Evolutionary conservation across 1,284 basidiomycete genomes (phyloP).

Genomic region (Sanghuangporus sanghuang): DNA sequence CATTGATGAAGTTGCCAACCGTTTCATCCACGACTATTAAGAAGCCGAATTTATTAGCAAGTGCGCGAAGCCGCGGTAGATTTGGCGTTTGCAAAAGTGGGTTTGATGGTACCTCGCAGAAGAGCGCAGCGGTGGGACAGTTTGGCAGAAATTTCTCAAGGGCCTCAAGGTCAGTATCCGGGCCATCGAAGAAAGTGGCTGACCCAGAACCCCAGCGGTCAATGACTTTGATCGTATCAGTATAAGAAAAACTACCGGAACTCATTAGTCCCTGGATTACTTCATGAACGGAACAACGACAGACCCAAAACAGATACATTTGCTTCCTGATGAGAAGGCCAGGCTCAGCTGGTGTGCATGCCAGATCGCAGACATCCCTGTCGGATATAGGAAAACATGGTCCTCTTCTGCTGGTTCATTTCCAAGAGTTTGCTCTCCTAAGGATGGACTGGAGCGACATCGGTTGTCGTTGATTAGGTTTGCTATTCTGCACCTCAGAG

Average conservation of each 20-base stretch:
- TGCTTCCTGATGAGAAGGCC: conserved; percentile 37
- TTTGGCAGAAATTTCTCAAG: conserved; percentile 58
- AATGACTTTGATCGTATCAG: conserved; percentile 94
- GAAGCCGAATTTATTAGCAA: conserved; percentile 90
- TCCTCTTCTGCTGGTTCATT: conserved; percentile 60
- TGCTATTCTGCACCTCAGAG: conserved; percentile 1
- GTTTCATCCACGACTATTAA: conserved; percentile 93
- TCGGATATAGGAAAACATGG: conserved; percentile 85
- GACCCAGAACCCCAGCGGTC: conserved; percentile 97
- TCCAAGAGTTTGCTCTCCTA: conserved; percentile 47
- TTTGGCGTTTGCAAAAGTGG: conserved; percentile 86
- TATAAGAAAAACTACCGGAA: conserved; percentile 79
- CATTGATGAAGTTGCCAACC: conserved; percentile 94
- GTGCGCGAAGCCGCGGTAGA: conserved; percentile 64
- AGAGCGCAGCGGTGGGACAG: conserved; percentile 53
- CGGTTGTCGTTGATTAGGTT: conserved; percentile 3
- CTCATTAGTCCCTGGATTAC: conserved; percentile 1
- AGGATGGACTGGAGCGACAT: conserved; percentile 24
- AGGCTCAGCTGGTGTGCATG: conserved; percentile 77
- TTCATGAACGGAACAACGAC: background rate
- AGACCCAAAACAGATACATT: conserved; percentile 83
- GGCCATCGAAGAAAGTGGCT: conserved; percentile 82
- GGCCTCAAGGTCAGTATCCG: conserved; percentile 69
- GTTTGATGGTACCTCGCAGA: conserved; percentile 93
- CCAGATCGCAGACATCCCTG: conserved; percentile 95